Conservation (phyloP, 192 early-diverging fungal genomes). For the Chytriomyces sp. region DNA sequence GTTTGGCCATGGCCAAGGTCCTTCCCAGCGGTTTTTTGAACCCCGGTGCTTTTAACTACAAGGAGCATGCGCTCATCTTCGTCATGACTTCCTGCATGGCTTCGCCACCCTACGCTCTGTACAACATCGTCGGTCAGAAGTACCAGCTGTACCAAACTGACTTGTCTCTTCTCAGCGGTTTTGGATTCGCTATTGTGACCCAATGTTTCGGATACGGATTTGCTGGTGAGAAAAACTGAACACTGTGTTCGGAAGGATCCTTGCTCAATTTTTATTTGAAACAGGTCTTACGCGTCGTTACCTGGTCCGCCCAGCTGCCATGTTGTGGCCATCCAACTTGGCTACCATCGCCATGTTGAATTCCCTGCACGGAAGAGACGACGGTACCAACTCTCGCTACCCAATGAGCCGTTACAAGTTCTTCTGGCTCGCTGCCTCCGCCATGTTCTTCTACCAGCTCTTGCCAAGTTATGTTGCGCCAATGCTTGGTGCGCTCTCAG, state of each 20-base stretch:
- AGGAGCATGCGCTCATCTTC: constrained; percentile 52
- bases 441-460: constrained; percentile 31
- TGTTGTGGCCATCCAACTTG: constrained; percentile 82
- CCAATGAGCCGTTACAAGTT: constrained; percentile 1
- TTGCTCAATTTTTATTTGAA: constrained; percentile 39
- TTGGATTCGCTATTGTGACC: constrained; percentile 61
- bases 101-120: constrained; percentile 54
- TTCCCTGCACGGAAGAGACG: constrained; percentile 49
- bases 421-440: constrained; percentile 19
- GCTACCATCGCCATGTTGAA: constrained; percentile 77
- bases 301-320: constrained; percentile 78
- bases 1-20: background rate
- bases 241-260: background rate
- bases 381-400: constrained; percentile 3
- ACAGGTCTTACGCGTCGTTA: constrained; percentile 67
- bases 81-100: constrained; percentile 53
- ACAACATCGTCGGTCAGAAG: constrained; percentile 31
- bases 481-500: constrained; percentile 8
- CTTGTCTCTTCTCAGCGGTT: background rate
- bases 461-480: constrained; percentile 6
- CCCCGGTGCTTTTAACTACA: constrained; percentile 51
- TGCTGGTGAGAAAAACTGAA: constrained; percentile 47
- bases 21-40: constrained; percentile 58
- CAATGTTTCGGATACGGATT: constrained; percentile 62
- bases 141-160: constrained; percentile 20